Percentiles rank a stretch among this genome's conserved stretches.
Evolutionary conservation across 2,329 filamentous ascomycete species (phyloP).

Genomic region (Paecilomyces sp.): DNA sequence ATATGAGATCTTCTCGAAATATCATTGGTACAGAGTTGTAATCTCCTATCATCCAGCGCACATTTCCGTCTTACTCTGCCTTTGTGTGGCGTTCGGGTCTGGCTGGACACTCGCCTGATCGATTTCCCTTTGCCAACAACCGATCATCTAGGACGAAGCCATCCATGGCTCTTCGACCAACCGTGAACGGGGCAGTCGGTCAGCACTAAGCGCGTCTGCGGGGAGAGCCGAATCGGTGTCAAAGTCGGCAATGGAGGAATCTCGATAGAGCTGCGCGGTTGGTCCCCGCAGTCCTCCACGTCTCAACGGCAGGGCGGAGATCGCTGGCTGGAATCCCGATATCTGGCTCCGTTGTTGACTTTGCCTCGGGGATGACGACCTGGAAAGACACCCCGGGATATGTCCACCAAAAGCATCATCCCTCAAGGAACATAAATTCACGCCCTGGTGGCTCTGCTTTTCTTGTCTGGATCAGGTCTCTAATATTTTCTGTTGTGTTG

Average conservation of each 20-base stretch:
- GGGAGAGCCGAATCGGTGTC: background rate
- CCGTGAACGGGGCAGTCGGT: too few relatives aligned
- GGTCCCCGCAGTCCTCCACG: background rate
- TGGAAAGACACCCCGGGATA: background rate
- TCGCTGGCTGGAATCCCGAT: constrained; percentile 11
- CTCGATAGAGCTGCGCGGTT: background rate
- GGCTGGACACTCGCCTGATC: background rate
- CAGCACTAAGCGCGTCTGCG: background rate
- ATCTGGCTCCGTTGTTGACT: constrained; percentile 9
- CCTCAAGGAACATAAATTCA: background rate
- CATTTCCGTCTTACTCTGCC: background rate
- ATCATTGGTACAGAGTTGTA: background rate
- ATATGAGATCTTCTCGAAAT: background rate
- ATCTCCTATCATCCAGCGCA: background rate
- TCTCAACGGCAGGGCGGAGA: background rate
- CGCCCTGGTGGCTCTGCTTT: background rate
- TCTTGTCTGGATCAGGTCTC: background rate
- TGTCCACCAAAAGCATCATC: background rate
- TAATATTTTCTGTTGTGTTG: background rate
- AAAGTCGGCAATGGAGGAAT: background rate
- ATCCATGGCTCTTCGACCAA: too few relatives aligned
- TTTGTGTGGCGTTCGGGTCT: background rate
- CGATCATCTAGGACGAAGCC: too few relatives aligned
- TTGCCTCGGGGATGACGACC: constrained; percentile 17
- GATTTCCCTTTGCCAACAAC: background rate